Conservation (phyloP, 208 protist genomes). For the Trypanosoma brucei region DNA sequence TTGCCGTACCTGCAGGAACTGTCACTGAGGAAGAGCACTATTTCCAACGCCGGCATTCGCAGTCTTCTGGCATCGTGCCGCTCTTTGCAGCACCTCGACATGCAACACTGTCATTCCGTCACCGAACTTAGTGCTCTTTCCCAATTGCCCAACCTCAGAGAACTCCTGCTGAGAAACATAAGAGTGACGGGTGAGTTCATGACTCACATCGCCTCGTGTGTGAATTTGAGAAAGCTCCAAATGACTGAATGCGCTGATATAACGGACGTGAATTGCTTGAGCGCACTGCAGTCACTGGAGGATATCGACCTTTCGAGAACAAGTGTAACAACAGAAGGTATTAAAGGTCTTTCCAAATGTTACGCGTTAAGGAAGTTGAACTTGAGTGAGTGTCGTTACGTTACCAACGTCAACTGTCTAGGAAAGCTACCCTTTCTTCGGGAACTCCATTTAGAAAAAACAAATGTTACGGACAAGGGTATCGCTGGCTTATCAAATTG, state of each 20-base stretch:
- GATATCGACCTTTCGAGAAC: conserved; percentile 56
- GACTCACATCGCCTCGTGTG: conserved; percentile 28
- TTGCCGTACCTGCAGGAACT: conserved; percentile 11
- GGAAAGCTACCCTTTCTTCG: conserved; percentile 30
- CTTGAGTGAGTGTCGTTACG: conserved; percentile 58
- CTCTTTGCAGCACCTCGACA: conserved; percentile 32
- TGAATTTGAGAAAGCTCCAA: conserved; percentile 34
- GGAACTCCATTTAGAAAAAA: conserved; percentile 60
- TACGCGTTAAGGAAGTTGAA: conserved; percentile 36
- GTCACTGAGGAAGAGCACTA: conserved; percentile 16
- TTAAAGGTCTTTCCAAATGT: conserved; percentile 45
- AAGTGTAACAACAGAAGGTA: conserved; percentile 47
- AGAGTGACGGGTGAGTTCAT: conserved; percentile 45
- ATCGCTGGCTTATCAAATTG: conserved; percentile 45
- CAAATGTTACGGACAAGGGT: conserved; percentile 40
- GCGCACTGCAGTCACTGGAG: conserved; percentile 26
- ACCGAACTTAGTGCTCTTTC: conserved; percentile 31
- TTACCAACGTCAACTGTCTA: conserved; percentile 59
- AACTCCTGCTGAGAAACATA: conserved; percentile 45
- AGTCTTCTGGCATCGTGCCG: conserved; percentile 9
- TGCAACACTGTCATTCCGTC: conserved; percentile 43
- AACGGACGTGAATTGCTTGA: conserved; percentile 48
- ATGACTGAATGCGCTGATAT: conserved; percentile 49
- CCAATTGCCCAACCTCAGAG: conserved; percentile 17
- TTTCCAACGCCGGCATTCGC: conserved; percentile 10